Conservation (phyloP, 306 rosid species). For the Pyrus communis region DNA sequence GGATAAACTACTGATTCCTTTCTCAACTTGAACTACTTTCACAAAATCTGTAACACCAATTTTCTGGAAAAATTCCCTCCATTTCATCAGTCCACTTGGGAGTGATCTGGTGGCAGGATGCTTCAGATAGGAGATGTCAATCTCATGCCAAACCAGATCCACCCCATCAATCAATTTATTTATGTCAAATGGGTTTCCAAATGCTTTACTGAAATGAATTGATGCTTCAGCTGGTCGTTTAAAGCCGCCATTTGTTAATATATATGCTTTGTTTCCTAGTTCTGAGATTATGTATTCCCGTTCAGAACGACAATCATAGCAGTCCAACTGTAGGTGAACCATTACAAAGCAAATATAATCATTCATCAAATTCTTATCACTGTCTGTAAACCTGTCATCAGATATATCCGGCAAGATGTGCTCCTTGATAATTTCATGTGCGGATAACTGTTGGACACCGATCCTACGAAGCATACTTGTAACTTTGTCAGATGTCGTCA, state of each 20-base stretch:
- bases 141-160: conserved; percentile 68
- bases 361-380: conserved; percentile 49
- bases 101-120: conserved; percentile 57
- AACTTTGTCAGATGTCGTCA: conserved; percentile 35
- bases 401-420: conserved; percentile 76
- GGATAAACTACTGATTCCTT: conserved; percentile 37
- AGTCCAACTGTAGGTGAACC: conserved; percentile 66
- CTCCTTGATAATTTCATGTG: conserved; percentile 78
- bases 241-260: conserved; percentile 68
- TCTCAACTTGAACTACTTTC: conserved; percentile 55
- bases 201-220: conserved; percentile 71
- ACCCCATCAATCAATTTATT: conserved; percentile 46
- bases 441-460: conserved; percentile 82
- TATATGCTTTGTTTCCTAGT: conserved; percentile 42
- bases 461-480: conserved; percentile 53
- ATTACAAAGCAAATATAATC: conserved; percentile 80
- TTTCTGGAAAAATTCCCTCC: conserved; percentile 81
- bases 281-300: conserved; percentile 59
- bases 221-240: conserved; percentile 56
- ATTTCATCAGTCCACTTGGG: conserved; percentile 40
- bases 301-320: conserved; percentile 57
- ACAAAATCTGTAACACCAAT: conserved; percentile 75
- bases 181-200: conserved; percentile 61
- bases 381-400: conserved; percentile 24
- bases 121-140: conserved; percentile 59